Evolutionary conservation across 345 rosid species (phyloP).

Genomic region (Linum usitatissimum): DNA sequence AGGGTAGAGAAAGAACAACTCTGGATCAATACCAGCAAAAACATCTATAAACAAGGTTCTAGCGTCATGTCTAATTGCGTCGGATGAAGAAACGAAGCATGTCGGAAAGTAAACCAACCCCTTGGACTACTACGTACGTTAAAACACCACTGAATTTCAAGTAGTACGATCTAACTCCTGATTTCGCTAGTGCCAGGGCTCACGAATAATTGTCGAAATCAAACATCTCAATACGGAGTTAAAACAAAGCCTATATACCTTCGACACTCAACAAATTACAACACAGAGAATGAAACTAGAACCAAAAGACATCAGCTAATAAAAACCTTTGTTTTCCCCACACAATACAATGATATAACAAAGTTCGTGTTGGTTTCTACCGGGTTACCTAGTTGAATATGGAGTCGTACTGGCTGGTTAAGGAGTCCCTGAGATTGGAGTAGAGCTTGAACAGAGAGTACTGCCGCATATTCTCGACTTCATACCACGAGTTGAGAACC

Average conservation of each 20-base stretch:
- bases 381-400: slow-evolving; percentile 28
- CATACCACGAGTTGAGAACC: slow-evolving; percentile 89
- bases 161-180: too few species aligned
- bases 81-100: too few species aligned
- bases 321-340: background rate
- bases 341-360: background rate
- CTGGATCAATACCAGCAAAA: too few species aligned
- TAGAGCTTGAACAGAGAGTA: slow-evolving; percentile 86
- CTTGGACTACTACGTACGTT: too few species aligned
- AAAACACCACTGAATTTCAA: too few species aligned
- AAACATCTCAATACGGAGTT: background rate
- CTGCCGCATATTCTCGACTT: slow-evolving; percentile 80
- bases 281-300: slow-evolving; percentile 5
- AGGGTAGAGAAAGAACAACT: too few species aligned
- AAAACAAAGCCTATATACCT: background rate
- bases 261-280: slow-evolving; percentile 1
- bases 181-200: too few species aligned
- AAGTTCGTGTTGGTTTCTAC: background rate
- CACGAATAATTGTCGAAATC: background rate
- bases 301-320: background rate
- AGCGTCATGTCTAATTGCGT: too few species aligned
- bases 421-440: slow-evolving; percentile 64
- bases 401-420: slow-evolving; percentile 53
- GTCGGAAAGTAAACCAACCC: too few species aligned
- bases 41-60: too few species aligned